Evolutionary conservation across 148 eudicot genomes (phyloP), one percentile per base, ranked within the genome.

Genomic region (Vaccinium myrtillus): DNA sequence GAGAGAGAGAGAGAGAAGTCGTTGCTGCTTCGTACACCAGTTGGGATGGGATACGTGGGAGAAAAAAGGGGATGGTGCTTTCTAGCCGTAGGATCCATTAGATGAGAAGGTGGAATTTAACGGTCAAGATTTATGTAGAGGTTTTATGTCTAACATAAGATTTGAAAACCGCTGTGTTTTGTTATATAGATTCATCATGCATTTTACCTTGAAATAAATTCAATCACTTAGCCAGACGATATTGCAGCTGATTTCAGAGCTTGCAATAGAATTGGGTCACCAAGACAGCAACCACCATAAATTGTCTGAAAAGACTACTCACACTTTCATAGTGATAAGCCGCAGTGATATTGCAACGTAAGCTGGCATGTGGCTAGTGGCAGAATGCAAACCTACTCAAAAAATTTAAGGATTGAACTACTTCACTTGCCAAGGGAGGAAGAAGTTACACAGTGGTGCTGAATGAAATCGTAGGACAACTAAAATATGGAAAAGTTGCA

Each of bases 331-430:
- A 13, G 81, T 54, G 67, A 55, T 32, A 79, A 19, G n/a, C 27
- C 6, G 25, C 49, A 56, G 67, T 23, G 15, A 43, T 27, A 32
- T 56, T 9, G 21, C 8, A 8, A 1, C 0, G 19, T 23, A 54
- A 77, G 56, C 32, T 58, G 58, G 11, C 14, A 7, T 9, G 65
- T 11, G 5, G 27, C 81, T 25, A 79, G 49, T 55, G 27, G 30
- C 79, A 76, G 79, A 76, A 76, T 79, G 49, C 32, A 11, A 78
- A 8, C 81, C 81, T 25, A 78, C 61, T 55, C 6, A 78, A 79
- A 36, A 36, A 2, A 36, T 36, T 36, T 36, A 79, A 56, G n/a
- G 27, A 80, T 80, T 80, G 30, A 56, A 19, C 48, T 39, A 55
- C 81, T 79, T 53, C 49, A 55, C 21, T 58, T 21, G 15, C 82